These are phyloP conservation scores for Pseudovirgaria hyperparasitica DNA, from an alignment of 2,329 filamentous ascomycete species.

Conservation along the genomic window DNA sequence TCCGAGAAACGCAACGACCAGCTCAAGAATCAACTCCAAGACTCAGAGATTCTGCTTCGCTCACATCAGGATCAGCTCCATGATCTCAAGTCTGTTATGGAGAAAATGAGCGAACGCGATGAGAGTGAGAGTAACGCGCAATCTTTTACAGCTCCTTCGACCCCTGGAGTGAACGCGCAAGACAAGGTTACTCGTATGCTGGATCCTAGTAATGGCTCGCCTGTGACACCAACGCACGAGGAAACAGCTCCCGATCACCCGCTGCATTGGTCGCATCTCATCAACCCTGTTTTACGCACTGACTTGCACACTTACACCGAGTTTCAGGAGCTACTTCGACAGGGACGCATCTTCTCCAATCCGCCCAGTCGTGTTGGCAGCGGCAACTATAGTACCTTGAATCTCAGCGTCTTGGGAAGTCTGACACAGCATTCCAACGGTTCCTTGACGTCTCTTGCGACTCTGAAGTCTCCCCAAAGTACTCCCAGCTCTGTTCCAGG, in stretches of 20 bases:
- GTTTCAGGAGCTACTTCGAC: conserved; percentile 63
- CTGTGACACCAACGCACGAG: conserved; percentile 33
- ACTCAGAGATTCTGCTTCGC: conserved; percentile 72
- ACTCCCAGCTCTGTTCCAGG: conserved; percentile 16
- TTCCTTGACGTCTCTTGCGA: conserved; percentile 37
- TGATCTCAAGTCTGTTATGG: conserved; percentile 86
- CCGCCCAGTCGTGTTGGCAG: conserved; percentile 57
- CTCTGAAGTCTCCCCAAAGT: conserved; percentile 46
- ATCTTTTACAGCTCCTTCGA: conserved; percentile 58
- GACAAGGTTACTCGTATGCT: conserved; percentile 48
- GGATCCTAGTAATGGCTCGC: conserved; percentile 45
- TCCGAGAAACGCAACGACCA: conserved; percentile 79
- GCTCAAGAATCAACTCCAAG: conserved; percentile 69
- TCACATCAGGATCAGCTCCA: conserved; percentile 89
- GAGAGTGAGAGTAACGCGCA: conserved; percentile 53
- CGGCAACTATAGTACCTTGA: conserved; percentile 54
- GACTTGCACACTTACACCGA: conserved; percentile 76
- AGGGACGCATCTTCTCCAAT: conserved; percentile 43
- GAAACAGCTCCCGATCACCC: conserved; percentile 50
- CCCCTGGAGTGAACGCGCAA: conserved; percentile 50
- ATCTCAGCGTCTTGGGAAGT: conserved; percentile 42
- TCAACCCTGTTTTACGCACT: conserved; percentile 71
- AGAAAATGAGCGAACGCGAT: conserved; percentile 67
- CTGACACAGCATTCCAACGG: conserved; percentile 30
- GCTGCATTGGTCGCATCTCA: conserved; percentile 66